These are phyloP conservation scores for Naegleria fowleri DNA, from an alignment of 208 protist genomes.

Conservation along the genomic window DNA sequence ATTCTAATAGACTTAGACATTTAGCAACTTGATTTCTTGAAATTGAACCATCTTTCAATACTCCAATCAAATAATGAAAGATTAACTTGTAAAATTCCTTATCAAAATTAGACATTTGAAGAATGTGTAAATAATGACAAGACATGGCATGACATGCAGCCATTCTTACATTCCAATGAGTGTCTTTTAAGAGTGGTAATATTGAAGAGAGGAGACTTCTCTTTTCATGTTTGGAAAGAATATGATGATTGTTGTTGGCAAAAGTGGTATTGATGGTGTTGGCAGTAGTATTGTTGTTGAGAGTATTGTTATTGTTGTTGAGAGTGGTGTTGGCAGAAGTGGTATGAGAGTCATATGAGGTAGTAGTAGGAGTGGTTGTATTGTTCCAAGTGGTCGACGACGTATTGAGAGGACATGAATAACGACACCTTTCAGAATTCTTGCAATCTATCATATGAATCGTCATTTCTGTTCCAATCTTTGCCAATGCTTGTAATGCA, in stretches of 20 bases:
- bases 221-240: not conserved
- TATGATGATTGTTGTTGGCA: too few species aligned
- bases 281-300: too few species aligned
- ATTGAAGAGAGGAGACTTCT: not conserved
- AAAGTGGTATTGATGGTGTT: too few species aligned
- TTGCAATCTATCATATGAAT: too few species aligned
- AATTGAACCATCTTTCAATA: not conserved
- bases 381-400: too few species aligned
- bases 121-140: not conserved
- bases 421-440: too few species aligned
- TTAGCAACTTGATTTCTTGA: not conserved
- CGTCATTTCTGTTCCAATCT: not conserved
- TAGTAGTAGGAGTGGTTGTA: too few species aligned
- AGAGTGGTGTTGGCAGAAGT: too few species aligned
- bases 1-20: not conserved
- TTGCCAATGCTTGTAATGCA: not conserved
- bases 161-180: constrained; percentile 14
- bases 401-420: too few species aligned
- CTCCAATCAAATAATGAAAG: not conserved
- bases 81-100: not conserved
- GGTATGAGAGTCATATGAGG: too few species aligned
- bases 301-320: too few species aligned
- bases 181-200: constrained; percentile 8
- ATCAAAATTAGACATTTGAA: not conserved
- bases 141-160: not conserved